Conservation (phyloP, 768 basidiomycete genomes). For the Rhodotorula taiwanensis region DNA sequence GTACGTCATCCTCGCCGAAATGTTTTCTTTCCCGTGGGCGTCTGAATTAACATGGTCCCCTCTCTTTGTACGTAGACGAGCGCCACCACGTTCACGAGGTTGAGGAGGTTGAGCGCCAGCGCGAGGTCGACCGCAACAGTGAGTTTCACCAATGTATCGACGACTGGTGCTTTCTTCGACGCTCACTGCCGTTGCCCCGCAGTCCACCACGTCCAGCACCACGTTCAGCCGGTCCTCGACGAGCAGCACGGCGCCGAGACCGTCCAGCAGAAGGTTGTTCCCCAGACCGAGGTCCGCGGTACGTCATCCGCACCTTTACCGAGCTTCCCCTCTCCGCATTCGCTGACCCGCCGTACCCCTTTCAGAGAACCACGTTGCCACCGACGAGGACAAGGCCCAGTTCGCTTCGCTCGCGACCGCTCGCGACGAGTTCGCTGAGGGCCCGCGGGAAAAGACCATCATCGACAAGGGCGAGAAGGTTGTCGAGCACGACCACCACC, state of each 20-base stretch:
- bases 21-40: not conserved
- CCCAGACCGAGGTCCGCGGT: slow-evolving; percentile 10
- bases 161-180: too few relatives aligned
- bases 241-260: slow-evolving; percentile 16
- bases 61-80: slow-evolving; percentile 11
- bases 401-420: slow-evolving; percentile 24
- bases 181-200: not conserved
- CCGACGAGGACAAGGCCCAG: slow-evolving; percentile 29
- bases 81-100: slow-evolving; percentile 29
- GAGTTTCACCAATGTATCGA: too few relatives aligned
- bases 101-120: slow-evolving; percentile 33
- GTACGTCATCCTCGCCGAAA: slow-evolving; percentile 1
- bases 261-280: slow-evolving; percentile 20
- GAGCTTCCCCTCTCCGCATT: too few relatives aligned
- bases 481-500: slow-evolving; percentile 17
- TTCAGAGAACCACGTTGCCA: slow-evolving; percentile 24
- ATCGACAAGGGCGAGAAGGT: slow-evolving; percentile 29
- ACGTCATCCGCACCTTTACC: too few relatives aligned
- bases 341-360: too few relatives aligned
- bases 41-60: not conserved
- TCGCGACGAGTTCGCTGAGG: slow-evolving; percentile 4
- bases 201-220: slow-evolving; percentile 35
- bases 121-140: slow-evolving; percentile 33
- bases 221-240: slow-evolving; percentile 34
- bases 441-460: slow-evolving; percentile 11